Percentiles rank a stretch among this genome's conserved stretches.
These are phyloP conservation scores for Ilex paraguariensis DNA, from an alignment of 305 asterid species.

Conservation along the genomic window DNA sequence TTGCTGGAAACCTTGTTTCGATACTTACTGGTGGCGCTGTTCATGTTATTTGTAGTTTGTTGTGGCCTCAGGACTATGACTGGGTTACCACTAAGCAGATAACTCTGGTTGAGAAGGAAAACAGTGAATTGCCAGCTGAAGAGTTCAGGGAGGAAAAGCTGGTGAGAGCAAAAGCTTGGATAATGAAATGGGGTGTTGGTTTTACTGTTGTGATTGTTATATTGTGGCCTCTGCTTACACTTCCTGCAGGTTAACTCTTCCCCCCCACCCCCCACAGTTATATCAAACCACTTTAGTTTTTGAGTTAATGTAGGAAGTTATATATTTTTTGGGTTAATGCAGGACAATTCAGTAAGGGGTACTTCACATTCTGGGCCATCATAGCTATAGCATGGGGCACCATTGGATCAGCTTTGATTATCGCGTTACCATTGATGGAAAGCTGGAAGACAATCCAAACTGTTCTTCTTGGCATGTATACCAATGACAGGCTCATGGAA, in stretches of 20 bases:
- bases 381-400: conserved; percentile 91
- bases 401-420: conserved; percentile 69
- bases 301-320: background rate
- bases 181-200: conserved; percentile 83
- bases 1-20: conserved; percentile 89
- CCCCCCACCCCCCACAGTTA: background rate
- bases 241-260: conserved; percentile 60
- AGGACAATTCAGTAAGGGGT: conserved; percentile 77
- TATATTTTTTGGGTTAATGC: conserved; percentile 13
- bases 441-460: conserved; percentile 69
- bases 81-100: conserved; percentile 81
- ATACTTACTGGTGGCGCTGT: conserved; percentile 72
- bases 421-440: conserved; percentile 62
- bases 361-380: conserved; percentile 91
- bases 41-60: conserved; percentile 62
- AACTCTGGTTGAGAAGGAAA: conserved; percentile 77
- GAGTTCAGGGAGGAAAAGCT: conserved; percentile 73
- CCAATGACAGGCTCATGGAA: conserved; percentile 68
- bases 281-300: no score
- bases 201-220: conserved; percentile 59
- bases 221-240: conserved; percentile 80
- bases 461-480: conserved; percentile 74
- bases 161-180: conserved; percentile 63
- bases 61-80: conserved; percentile 73
- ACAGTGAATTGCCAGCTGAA: conserved; percentile 41